Percentiles rank a stretch among this genome's conserved stretches.
These are phyloP conservation scores for Phaeosphaeria sp. DNA, from an alignment of 2,329 filamentous ascomycete species.

Conservation along the genomic window DNA sequence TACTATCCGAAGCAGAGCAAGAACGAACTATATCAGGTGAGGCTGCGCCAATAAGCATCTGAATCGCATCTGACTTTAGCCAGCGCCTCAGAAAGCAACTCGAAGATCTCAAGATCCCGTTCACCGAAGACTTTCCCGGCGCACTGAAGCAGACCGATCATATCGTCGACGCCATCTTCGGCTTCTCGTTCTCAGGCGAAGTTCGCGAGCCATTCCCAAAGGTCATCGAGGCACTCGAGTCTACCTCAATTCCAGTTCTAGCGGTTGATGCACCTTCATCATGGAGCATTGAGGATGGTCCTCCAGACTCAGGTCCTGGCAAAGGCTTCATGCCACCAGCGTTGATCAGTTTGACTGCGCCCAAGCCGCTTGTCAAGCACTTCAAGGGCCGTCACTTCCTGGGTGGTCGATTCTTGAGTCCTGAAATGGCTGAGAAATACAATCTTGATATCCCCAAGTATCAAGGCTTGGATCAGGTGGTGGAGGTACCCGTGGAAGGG, in stretches of 20 bases:
- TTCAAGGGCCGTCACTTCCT: constrained; percentile 92
- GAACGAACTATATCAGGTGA: constrained; percentile 86
- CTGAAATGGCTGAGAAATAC: constrained; percentile 82
- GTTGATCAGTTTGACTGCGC: constrained; percentile 88
- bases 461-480: constrained; percentile 85
- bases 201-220: constrained; percentile 89
- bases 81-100: constrained; percentile 86
- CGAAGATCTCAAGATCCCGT: constrained; percentile 80
- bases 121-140: constrained; percentile 77
- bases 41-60: neutral
- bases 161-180: constrained; percentile 92
- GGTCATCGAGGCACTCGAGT: constrained; percentile 79
- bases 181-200: constrained; percentile 91
- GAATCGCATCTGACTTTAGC: constrained; percentile 11
- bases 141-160: constrained; percentile 76
- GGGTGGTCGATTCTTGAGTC: constrained; percentile 86
- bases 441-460: constrained; percentile 83
- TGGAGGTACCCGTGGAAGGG: constrained; percentile 67
- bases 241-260: constrained; percentile 77
- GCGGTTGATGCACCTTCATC: constrained; percentile 93
- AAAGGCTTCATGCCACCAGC: constrained; percentile 80
- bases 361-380: constrained; percentile 85
- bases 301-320: constrained; percentile 77
- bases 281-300: constrained; percentile 90
- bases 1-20: constrained; percentile 95